Percentiles rank a stretch among this genome's conserved stretches.
Conservation (phyloP, 495 filamentous ascomycete genomes). For the Aspergillus leporis region DNA sequence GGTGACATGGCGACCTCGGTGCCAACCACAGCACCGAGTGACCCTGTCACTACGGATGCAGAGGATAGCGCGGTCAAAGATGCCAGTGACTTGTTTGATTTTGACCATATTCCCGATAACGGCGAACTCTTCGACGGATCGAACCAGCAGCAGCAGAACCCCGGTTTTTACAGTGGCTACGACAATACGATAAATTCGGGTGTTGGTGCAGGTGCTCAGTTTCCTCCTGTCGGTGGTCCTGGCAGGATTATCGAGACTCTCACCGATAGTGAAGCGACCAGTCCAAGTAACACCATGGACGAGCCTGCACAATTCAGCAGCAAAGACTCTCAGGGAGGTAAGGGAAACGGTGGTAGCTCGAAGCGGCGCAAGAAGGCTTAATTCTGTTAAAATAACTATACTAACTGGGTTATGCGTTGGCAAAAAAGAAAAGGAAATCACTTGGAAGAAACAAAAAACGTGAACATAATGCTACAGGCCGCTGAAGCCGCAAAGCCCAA, state of each 20-base stretch:
- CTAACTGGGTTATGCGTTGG: constrained; percentile 4
- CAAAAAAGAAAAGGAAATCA: background rate
- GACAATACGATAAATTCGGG: constrained; percentile 16
- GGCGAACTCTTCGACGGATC: constrained; percentile 39
- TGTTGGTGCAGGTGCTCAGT: constrained; percentile 4
- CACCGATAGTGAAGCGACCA: constrained; percentile 50
- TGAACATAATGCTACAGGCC: background rate
- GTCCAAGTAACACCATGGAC: constrained; percentile 39
- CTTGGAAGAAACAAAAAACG: background rate
- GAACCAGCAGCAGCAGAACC: constrained; percentile 25
- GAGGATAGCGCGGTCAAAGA: constrained; percentile 29
- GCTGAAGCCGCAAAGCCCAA: background rate
- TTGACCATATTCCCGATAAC: constrained; percentile 41
- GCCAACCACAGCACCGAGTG: constrained; percentile 12
- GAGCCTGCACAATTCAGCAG: constrained; percentile 22
- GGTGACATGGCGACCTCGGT: constrained; percentile 18
- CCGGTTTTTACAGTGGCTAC: constrained; percentile 33
- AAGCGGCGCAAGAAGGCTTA: constrained; percentile 43
- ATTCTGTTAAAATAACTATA: constrained; percentile 16
- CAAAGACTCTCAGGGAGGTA: constrained; percentile 19
- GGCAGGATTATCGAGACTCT: constrained; percentile 45
- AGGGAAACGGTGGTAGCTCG: constrained; percentile 28
- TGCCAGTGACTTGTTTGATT: constrained; percentile 43
- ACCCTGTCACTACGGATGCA: constrained; percentile 13
- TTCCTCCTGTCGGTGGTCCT: constrained; percentile 15